Base-by-base conservation (phyloP, 2,329 filamentous ascomycete species). In the Microcyclospora tardicrescens region DNA sequence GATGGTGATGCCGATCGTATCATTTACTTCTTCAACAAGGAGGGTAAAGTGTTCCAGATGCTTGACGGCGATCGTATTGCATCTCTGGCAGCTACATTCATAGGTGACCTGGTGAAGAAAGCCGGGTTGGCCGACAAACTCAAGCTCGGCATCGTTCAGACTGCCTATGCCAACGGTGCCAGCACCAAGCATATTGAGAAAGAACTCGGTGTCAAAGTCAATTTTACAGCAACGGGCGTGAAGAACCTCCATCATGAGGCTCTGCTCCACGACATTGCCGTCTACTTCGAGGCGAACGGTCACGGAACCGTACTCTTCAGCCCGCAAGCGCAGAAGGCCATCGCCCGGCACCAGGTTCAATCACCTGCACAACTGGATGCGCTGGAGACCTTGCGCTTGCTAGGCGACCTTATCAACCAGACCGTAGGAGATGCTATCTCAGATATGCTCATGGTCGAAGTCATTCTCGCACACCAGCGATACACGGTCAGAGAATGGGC, bases 241-340 rank as follows among this genome's bases (percentile, higher is more conserved):
- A 98, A 98, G 71, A 84, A 95, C 64, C 74, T 98, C 46, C 91
- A 98, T 65, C 91, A 96, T 57, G 91, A 85, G n/a, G 91, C 91
- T 30, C 79, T 84, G 54, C 84, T 87, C 49, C 94, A 93, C 53
- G 91, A 98, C 54, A 79, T 96, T 39, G 91, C 91, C 41, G 85
- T 96, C 37, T 98, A 98, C 68, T 98, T 98, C 55, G 91, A 98
- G 67, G 91, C 91, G 48, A 98, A 98, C 59, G 91, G 91, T 24
- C 91, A 98, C 62, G 91, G 91, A 48, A 98, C 91, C 9, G 82
- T 96, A 28, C 79, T 96, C 39, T 98, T 98, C 71, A 93, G 84
- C 1, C 75, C 81, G 41, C 78, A 84, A 43, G 89, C 89, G 3
- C 68, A 89, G 34, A 79, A 81, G 51, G 72, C 75, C 35, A 93